Conservation (phyloP, 1,139 yeast species). For the Dujonia santamariae region DNA sequence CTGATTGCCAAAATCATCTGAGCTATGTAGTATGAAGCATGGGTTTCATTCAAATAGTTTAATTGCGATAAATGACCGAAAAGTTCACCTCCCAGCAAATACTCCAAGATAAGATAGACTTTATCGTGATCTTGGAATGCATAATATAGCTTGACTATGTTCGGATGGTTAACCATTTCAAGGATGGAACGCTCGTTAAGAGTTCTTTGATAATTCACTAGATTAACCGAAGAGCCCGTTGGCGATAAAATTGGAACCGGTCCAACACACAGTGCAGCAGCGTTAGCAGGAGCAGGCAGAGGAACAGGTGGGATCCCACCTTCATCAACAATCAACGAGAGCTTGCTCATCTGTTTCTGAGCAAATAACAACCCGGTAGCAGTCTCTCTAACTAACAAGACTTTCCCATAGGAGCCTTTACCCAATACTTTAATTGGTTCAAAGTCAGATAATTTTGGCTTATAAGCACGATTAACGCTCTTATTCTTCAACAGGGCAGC, state of each 20-base stretch:
- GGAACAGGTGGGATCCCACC: conserved; percentile 14
- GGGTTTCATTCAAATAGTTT: conserved; percentile 59
- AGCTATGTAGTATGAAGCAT: conserved; percentile 80
- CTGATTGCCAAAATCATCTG: conserved; percentile 81
- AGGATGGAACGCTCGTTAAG: conserved; percentile 42
- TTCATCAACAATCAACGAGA: conserved; percentile 44
- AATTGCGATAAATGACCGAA: conserved; percentile 71
- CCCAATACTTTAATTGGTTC: conserved; percentile 81
- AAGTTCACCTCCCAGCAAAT: conserved; percentile 90
- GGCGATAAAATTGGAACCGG: too few species aligned
- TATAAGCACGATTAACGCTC: conserved; percentile 12
- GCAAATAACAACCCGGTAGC: conserved; percentile 74
- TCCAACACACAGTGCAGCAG: too few species aligned
- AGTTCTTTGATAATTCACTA: conserved; percentile 35
- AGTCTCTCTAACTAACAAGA: conserved; percentile 67
- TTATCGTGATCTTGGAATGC: conserved; percentile 86
- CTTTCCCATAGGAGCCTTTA: conserved; percentile 90
- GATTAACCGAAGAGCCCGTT: conserved; percentile 2
- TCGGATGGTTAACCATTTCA: conserved; percentile 64
- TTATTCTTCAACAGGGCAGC: conserved; percentile 2
- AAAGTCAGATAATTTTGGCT: conserved; percentile 55
- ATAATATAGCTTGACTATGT: conserved; percentile 82
- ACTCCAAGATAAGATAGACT: conserved; percentile 77
- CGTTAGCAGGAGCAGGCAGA: too few species aligned
- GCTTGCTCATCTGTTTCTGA: conserved; percentile 84